Evolutionary conservation across 345 rosid genomes (phyloP).

Genomic region (Rubroshorea leprosula): DNA sequence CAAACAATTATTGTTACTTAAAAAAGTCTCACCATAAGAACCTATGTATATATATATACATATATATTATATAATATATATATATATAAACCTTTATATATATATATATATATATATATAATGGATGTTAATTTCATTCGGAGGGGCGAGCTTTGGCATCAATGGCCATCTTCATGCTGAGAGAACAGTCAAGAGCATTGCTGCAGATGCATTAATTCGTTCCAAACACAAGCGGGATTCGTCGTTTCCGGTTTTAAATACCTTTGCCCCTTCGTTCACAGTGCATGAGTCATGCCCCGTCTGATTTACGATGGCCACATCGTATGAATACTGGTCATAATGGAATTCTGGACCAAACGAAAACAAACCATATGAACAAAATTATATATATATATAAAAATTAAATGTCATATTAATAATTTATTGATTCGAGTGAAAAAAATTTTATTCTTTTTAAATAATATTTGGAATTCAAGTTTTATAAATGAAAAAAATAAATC

Average conservation of each 20-base stretch:
- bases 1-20: too few relatives aligned
- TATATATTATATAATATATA: too few relatives aligned
- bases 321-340: background rate
- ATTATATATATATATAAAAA: too few relatives aligned
- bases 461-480: too few relatives aligned
- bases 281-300: background rate
- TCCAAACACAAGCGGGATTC: constrained; percentile 1
- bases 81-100: too few relatives aligned
- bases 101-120: too few relatives aligned
- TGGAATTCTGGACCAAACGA: background rate
- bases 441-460: too few relatives aligned
- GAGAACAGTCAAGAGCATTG: background rate
- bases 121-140: background rate
- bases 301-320: background rate
- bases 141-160: constrained; percentile 3
- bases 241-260: background rate
- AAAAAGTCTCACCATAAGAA: too few relatives aligned
- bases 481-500: too few relatives aligned
- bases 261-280: background rate
- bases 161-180: constrained; percentile 6
- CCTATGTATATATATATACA: too few relatives aligned
- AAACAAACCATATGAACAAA: background rate
- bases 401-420: too few relatives aligned
- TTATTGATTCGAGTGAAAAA: too few relatives aligned
- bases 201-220: background rate